Percentiles rank a stretch among this genome's conserved stretches.
Conservation (phyloP, 805 yeast species). For the Candida nanaspora region DNA sequence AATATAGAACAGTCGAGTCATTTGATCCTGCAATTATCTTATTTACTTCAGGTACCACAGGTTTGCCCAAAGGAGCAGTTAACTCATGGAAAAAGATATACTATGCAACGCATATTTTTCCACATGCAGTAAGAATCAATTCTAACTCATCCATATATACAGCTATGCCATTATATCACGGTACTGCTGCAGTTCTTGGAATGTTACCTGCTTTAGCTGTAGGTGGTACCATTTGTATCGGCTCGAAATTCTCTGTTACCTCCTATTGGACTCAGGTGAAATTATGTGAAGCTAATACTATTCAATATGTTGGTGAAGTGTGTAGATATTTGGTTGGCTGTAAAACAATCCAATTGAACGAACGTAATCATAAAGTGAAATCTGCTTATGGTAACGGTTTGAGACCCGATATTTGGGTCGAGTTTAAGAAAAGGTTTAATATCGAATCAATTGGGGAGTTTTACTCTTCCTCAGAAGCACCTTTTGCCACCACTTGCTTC, state of each 20-base stretch:
- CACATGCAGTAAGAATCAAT: constrained; percentile 49
- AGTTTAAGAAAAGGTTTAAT: constrained; percentile 64
- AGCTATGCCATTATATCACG: constrained; percentile 86
- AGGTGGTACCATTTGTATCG: constrained; percentile 67
- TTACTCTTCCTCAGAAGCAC: constrained; percentile 85
- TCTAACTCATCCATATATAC: constrained; percentile 57
- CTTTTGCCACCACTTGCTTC: constrained; percentile 65
- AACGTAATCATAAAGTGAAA: constrained; percentile 47
- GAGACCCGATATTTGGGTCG: constrained; percentile 74
- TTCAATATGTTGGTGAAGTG: constrained; percentile 87
- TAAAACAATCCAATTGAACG: constrained; percentile 28
- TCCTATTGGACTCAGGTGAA: constrained; percentile 81
- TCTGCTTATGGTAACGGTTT: constrained; percentile 84
- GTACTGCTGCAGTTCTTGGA: constrained; percentile 79
- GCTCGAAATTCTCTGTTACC: constrained; percentile 68
- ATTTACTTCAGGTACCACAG: constrained; percentile 86
- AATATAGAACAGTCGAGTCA: constrained; percentile 31
- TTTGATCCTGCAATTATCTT: constrained; percentile 57
- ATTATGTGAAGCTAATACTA: constrained; percentile 59
- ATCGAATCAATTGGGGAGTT: constrained; percentile 72
- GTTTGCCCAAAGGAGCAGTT: constrained; percentile 80
- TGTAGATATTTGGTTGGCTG: constrained; percentile 53
- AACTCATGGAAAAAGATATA: constrained; percentile 77
- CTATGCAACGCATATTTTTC: constrained; percentile 59
- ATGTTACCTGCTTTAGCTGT: constrained; percentile 45